Evolutionary conservation across 129 eudicot species (phyloP).

Genomic region (Mikania micrantha): DNA sequence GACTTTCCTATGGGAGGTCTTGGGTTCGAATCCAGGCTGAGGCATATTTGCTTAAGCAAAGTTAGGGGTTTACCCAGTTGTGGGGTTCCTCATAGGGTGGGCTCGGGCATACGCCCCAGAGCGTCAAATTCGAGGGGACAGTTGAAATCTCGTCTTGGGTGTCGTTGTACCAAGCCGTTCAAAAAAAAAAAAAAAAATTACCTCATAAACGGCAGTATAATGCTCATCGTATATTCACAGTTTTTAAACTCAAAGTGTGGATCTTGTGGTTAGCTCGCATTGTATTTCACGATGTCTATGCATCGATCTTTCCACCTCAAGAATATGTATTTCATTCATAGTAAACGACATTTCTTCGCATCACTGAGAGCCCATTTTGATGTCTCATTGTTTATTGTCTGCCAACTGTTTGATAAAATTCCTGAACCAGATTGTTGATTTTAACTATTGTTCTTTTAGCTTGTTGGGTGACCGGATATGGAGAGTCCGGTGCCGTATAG

Average conservation of each 20-base stretch:
- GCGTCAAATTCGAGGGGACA: no score
- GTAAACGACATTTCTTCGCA: constrained; percentile 13
- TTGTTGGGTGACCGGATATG: constrained; percentile 23
- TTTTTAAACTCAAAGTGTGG: constrained; percentile 11
- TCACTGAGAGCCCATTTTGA: constrained; percentile 8
- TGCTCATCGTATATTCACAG: constrained; percentile 25
- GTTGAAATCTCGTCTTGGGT: no score
- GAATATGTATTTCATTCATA: constrained; percentile 15
- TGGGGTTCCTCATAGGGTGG: no score
- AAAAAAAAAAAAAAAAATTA: no score
- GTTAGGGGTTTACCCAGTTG: no score
- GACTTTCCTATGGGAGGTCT: no score
- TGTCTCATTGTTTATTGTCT: constrained; percentile 8
- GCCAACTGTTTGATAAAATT: constrained; percentile 23
- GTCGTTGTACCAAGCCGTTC: no score
- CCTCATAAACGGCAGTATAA: constrained; percentile 28
- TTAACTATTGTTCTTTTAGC: neutral
- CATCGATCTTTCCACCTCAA: constrained; percentile 35
- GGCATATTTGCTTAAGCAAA: no score
- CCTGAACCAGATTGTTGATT: constrained; percentile 23
- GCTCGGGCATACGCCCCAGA: no score
- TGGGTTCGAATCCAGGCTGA: no score
- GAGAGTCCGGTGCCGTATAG: constrained; percentile 34
- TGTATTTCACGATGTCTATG: constrained; percentile 48
- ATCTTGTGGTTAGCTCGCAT: constrained; percentile 32